Percentiles rank a stretch among this genome's conserved stretches.
Evolutionary conservation across 106 monocot genomes (phyloP).

Genomic region (Allium sativum): DNA sequence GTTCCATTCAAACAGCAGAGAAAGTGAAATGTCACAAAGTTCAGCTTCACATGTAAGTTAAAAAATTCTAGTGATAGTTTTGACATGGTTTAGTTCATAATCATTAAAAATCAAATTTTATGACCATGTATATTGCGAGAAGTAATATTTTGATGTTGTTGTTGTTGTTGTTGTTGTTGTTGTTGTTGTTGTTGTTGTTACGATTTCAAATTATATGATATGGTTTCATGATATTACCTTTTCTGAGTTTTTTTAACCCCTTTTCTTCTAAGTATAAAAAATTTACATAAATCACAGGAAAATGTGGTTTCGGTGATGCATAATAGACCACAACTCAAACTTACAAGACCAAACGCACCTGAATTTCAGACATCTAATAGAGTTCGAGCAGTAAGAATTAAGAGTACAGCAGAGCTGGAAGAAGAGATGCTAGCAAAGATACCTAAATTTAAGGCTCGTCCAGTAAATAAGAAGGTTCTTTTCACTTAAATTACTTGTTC

Average conservation of each 20-base stretch:
- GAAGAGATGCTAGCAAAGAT: slow-evolving; percentile 93
- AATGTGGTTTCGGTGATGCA: slow-evolving; percentile 23
- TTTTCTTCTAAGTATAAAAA: too few species aligned
- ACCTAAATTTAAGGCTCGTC: slow-evolving; percentile 86
- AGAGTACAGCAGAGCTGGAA: slow-evolving; percentile 79
- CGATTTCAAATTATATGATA: too few species aligned
- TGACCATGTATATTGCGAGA: too few species aligned
- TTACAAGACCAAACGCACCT: slow-evolving; percentile 92
- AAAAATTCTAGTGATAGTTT: too few species aligned
- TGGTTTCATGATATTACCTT: too few species aligned
- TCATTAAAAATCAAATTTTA: too few species aligned
- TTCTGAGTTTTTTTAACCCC: too few species aligned
- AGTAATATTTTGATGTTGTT: too few species aligned
- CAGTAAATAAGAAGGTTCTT: slow-evolving; percentile 81
- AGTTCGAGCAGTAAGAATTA: slow-evolving; percentile 67
- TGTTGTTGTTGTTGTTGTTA: too few species aligned
- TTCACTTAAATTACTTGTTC: background rate
- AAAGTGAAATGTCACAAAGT: slow-evolving; percentile 35
- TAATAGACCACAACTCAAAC: slow-evolving; percentile 52
- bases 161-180: too few species aligned
- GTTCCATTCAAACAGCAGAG: slow-evolving; percentile 75
- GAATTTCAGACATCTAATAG: slow-evolving; percentile 65
- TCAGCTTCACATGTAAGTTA: slow-evolving; percentile 27
- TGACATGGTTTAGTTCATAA: too few species aligned
- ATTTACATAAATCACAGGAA: slow-evolving; percentile 18